Evolutionary conservation across 139 green algal genomes (phyloP).

Genomic region (Picochlorum sp.): DNA sequence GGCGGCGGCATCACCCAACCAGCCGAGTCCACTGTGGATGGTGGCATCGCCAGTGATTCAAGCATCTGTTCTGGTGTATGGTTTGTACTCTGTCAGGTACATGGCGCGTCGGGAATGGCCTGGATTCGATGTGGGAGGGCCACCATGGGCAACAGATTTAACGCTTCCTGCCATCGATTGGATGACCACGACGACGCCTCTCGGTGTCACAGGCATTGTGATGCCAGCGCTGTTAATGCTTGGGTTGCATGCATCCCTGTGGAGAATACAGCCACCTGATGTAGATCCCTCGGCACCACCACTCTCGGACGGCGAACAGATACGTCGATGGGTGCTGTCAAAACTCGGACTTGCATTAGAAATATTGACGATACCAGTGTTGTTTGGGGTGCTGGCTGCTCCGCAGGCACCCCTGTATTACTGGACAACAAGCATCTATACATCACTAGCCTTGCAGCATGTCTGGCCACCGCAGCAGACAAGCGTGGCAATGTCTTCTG

Average conservation of each 20-base stretch:
- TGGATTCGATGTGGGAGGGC: slow-evolving; percentile 47
- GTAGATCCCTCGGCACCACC: background rate
- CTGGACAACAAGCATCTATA: slow-evolving; percentile 46
- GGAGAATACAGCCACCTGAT: slow-evolving; percentile 52
- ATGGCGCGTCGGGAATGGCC: slow-evolving; percentile 53
- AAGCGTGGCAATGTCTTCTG: background rate
- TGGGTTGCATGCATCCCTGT: slow-evolving; percentile 42
- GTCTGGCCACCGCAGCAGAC: background rate
- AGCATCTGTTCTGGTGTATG: slow-evolving; percentile 51
- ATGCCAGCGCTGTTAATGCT: slow-evolving; percentile 37
- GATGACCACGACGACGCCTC: slow-evolving; percentile 20
- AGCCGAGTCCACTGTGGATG: slow-evolving; percentile 57
- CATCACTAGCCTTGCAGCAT: slow-evolving; percentile 35
- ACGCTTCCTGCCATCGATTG: slow-evolving; percentile 42
- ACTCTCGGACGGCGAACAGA: background rate
- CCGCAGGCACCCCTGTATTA: slow-evolving; percentile 67
- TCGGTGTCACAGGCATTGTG: slow-evolving; percentile 38
- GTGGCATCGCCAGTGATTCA: slow-evolving; percentile 57
- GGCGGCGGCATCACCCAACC: too few species aligned
- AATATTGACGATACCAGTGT: slow-evolving; percentile 34
- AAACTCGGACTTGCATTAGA: slow-evolving; percentile 33
- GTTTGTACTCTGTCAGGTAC: slow-evolving; percentile 40
- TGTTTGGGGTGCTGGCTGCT: slow-evolving; percentile 40
- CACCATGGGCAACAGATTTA: slow-evolving; percentile 71
- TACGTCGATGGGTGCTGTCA: slow-evolving; percentile 17